Percentiles rank a stretch among this genome's conserved stretches.
These are phyloP conservation scores for Kwoniella sp. DNA, from an alignment of 768 basidiomycete genomes.

Conservation along the genomic window DNA sequence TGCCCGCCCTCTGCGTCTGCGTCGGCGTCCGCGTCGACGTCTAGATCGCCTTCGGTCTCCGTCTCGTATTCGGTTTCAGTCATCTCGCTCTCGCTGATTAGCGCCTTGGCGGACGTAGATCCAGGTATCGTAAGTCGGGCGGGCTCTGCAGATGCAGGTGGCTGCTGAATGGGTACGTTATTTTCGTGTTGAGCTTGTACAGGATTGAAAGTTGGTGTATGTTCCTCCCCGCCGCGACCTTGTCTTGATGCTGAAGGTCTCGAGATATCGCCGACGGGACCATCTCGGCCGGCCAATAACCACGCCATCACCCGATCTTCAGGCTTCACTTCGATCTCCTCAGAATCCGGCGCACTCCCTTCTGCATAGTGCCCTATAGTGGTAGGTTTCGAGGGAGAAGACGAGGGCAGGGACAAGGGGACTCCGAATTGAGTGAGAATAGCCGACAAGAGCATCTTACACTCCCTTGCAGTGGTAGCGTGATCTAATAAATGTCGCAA, in stretches of 20 bases:
- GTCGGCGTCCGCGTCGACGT: too few relatives aligned
- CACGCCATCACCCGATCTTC: conserved; percentile 45
- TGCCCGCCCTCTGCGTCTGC: neutral
- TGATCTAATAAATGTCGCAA: conserved; percentile 69
- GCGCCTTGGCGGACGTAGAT: neutral
- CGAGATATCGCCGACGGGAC: conserved; percentile 23
- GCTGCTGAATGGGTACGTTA: neutral
- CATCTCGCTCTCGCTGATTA: conserved; percentile 2
- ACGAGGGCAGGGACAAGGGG: conserved; percentile 44
- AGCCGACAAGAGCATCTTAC: conserved; percentile 80
- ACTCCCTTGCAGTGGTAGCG: conserved; percentile 78
- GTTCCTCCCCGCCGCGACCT: neutral
- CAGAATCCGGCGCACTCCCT: neutral
- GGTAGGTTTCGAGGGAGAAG: conserved; percentile 23
- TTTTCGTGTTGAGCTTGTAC: neutral
- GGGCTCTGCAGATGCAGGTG: neutral
- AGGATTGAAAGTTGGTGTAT: neutral
- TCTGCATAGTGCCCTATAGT: conserved; percentile 1
- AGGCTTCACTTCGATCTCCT: conserved; percentile 12
- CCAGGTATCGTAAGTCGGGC: neutral
- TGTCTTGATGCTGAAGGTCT: neutral
- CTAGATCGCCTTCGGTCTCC: neutral
- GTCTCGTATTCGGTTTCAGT: conserved; percentile 3
- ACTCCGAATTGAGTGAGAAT: conserved; percentile 69
- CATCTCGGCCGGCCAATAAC: conserved; percentile 45